A percentile compares a stretch with the other conserved stretches of the same genome.
phyloP scores from a whole-genome alignment of 2,329 filamentous ascomycete species.

The Stachybotrys elegans region DNA sequence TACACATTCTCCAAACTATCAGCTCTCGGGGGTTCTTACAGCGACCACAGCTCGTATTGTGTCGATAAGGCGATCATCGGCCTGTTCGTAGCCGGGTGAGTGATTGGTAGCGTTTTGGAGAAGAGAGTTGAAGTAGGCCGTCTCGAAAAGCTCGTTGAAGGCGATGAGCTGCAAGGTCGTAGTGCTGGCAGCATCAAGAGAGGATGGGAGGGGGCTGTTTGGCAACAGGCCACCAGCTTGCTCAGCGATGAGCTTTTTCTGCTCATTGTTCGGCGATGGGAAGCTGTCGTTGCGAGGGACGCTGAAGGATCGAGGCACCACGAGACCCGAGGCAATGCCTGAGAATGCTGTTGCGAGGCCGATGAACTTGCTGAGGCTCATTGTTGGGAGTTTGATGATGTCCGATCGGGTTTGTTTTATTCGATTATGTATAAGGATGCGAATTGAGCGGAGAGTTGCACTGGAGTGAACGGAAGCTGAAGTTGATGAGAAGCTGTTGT shows the following conservation, averaged over 20 bases:
- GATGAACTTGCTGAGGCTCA: no score
- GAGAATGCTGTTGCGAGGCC: no score
- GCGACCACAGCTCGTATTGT: slow-evolving; percentile 43
- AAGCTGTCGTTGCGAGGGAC: slow-evolving; percentile 48
- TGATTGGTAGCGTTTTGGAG: slow-evolving; percentile 58
- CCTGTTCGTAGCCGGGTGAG: slow-evolving; percentile 44
- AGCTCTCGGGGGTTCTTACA: no score
- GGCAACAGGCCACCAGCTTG: slow-evolving; percentile 58
- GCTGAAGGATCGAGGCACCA: no score
- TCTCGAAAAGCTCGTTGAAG: slow-evolving; percentile 68
- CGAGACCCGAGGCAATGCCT: no score
- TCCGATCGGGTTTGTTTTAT: no score
- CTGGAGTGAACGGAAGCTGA: no score
- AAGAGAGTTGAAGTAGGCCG: slow-evolving; percentile 62
- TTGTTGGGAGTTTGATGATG: no score
- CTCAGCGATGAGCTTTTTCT: slow-evolving; percentile 46
- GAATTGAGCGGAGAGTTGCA: no score
- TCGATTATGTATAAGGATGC: no score
- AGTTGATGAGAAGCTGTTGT: no score
- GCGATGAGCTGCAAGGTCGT: slow-evolving; percentile 60
- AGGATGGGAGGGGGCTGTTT: slow-evolving; percentile 47
- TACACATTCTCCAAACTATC: not conserved
- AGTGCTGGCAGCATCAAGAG: slow-evolving; percentile 43
- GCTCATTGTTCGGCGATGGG: slow-evolving; percentile 46
- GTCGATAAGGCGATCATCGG: not conserved